Evolutionary conservation across 805 yeast genomes (phyloP), one percentile per base, ranked within the genome.

Genomic region (Debaryomyces hansenii): DNA sequence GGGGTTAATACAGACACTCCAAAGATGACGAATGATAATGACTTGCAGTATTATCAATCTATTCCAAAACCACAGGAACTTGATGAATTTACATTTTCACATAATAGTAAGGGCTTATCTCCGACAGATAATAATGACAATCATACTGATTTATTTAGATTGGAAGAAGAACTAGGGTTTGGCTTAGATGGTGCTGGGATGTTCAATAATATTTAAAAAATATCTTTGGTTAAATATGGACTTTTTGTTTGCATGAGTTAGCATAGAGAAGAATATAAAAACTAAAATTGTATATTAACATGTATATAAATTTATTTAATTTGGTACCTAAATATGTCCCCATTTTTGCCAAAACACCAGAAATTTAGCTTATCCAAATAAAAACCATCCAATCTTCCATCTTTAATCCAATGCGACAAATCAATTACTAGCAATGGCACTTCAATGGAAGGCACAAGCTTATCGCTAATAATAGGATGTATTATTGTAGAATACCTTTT

Each of bases 31-130:
- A 56, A 51, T 43, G 57, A 49, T 3, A 50, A 47, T 31, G 62
- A 58, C 34, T 41, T 61, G 24, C 66, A 60, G 52, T 65, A 62
- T 51, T 70, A 69, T 46, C 67, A 64, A 33, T 52, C 64, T 11
- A 64, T 70, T 42, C 77, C 77, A 29, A 72, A 69, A 52, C 78
- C 78, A 1, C 76, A 73, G 49, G 78, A 71, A 42, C 46, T 72
- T 11, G 70, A 70, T 32, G 75, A 72, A 36, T 72, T 72, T 44
- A 49, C 67, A 5, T 54, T 64, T 46, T 44, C 54, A 18, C 47
- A 49, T 36, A 44, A 43, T 15, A 52, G 41, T 35, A 29, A 45
- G 5, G 36, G 34, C n/a, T 33, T 20, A 9, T 28, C 44, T 15
- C 29, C 29, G 14, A 41, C 46, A 3, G 43, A 44, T 9, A 41